Evolutionary conservation across 2,329 filamentous ascomycete genomes (phyloP), one percentile per base, ranked within the genome.

Genomic region (Amylocarpus encephaloides): DNA sequence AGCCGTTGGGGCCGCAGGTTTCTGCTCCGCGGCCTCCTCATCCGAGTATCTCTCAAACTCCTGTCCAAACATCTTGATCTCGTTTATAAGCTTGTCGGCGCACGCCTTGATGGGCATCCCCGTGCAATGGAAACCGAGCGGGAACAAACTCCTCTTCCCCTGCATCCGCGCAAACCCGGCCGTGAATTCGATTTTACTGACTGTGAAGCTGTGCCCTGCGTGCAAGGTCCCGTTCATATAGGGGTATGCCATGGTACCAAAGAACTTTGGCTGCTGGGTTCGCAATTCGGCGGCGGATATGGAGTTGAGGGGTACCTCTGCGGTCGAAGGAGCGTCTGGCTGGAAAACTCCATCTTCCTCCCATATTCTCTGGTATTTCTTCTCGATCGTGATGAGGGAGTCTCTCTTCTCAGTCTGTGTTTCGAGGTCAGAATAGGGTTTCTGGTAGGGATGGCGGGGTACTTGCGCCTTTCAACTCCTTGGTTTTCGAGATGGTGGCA

Each of bases 91-190:
- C 76, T 97, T 97, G 75, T 98, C 92, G 48, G 93, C 90, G 64
- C 88, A 94, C 5, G 93, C 91, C 72, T 96, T 96, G 75, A 98
- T 98, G 41, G 91, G 90, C 85, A 98, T 94, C 62, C 93, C 93
- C 0, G 92, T 97, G 72, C 86, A 89, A 75, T 98, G 93, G 74
- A 90, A 98, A 30, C 92, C 93, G 65, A 93, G 85, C 50, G 93
- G 93, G 68, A 93, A 96, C 47, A 97, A 75, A 50, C 85, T 78
- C 47, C 85, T 79, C 75, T 92, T 92, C 64, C 93, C 93, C 68
- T 90, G 82, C 88, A 97, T 94, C 49, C 92, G 79, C 42, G 86
- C 85, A 66, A 89, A 91, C 39, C 92, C 89, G 19, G 86, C 81
- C 51, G 83, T 85, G 69, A 97, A 98, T 71, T 98, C 93, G 62